A percentile compares a stretch with the other conserved stretches of the same genome.
phyloP scores from a whole-genome alignment of 805 yeast genomes.

The Saccharomycopsis malanga region DNA sequence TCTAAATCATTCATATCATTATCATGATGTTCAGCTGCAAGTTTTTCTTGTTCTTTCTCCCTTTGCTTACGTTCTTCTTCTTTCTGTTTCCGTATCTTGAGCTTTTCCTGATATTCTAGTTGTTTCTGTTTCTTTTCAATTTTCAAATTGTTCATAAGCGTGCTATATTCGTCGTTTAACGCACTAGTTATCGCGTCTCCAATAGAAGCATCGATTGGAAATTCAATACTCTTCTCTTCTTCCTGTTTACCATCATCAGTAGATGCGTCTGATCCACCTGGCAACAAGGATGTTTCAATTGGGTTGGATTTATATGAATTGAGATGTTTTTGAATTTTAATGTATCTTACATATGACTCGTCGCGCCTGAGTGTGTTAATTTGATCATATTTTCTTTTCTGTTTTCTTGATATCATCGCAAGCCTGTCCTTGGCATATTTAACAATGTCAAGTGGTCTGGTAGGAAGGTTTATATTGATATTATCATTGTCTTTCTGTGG shows the following conservation, averaged over 20 bases:
- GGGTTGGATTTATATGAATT: slow-evolving; percentile 11
- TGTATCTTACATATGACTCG: slow-evolving; percentile 2
- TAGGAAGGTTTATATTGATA: slow-evolving; percentile 19
- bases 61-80: slow-evolving; percentile 4
- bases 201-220: slow-evolving; percentile 6
- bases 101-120: neutral
- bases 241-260: neutral
- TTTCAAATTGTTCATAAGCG: slow-evolving; percentile 2
- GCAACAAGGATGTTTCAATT: neutral
- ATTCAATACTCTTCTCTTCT: neutral
- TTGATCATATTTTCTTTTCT: neutral
- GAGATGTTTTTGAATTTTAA: slow-evolving; percentile 13
- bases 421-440: slow-evolving; percentile 48
- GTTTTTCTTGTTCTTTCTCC: neutral
- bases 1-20: slow-evolving; percentile 16
- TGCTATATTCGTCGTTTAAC: slow-evolving; percentile 12
- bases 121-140: slow-evolving; percentile 11
- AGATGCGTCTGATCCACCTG: too few species aligned
- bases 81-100: slow-evolving; percentile 9
- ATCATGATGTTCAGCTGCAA: neutral
- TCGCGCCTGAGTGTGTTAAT: slow-evolving; percentile 7
- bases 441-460: slow-evolving; percentile 44
- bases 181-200: slow-evolving; percentile 8
- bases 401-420: slow-evolving; percentile 31
- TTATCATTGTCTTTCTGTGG: slow-evolving; percentile 8